These are phyloP conservation scores for Boletus eberwhitei DNA, from an alignment of 768 basidiomycete species.

Conservation along the genomic window DNA sequence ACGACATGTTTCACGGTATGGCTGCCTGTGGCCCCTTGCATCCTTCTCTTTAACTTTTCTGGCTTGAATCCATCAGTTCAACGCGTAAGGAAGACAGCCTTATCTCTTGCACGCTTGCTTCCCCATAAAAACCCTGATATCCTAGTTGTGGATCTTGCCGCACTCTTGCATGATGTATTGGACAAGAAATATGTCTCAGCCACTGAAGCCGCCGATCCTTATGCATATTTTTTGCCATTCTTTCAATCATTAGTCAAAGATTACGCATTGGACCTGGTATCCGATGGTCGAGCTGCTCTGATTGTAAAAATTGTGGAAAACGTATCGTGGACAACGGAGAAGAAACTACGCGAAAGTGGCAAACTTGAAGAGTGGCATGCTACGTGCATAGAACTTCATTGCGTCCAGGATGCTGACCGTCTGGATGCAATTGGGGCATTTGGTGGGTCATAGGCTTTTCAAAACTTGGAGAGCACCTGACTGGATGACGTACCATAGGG, in stretches of 20 bases:
- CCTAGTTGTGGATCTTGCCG: constrained; percentile 75
- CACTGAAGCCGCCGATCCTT: constrained; percentile 55
- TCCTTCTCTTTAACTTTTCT: constrained; percentile 4
- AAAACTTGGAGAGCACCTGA: not conserved
- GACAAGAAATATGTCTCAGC: constrained; percentile 80
- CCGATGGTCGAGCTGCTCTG: constrained; percentile 54
- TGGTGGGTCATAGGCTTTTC: constrained; percentile 38
- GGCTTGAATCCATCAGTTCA: constrained; percentile 50
- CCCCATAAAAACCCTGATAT: constrained; percentile 54
- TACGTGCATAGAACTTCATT: constrained; percentile 72
- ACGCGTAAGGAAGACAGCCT: constrained; percentile 76
- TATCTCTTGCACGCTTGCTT: constrained; percentile 57
- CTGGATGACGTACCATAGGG: constrained; percentile 31
- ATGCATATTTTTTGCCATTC: constrained; percentile 64
- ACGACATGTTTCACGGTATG: constrained; percentile 76
- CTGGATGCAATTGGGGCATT: constrained; percentile 82
- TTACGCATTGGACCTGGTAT: constrained; percentile 52
- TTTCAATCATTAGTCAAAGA: constrained; percentile 45
- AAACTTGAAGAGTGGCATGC: constrained; percentile 66
- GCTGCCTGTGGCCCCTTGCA: not conserved
- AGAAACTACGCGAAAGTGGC: constrained; percentile 53
- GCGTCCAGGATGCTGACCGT: constrained; percentile 77
- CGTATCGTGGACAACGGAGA: constrained; percentile 86
- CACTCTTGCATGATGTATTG: constrained; percentile 85
- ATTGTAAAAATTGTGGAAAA: constrained; percentile 68